Conservation (phyloP, 257 asterid genomes). For the Paraleonurus japonicus region DNA sequence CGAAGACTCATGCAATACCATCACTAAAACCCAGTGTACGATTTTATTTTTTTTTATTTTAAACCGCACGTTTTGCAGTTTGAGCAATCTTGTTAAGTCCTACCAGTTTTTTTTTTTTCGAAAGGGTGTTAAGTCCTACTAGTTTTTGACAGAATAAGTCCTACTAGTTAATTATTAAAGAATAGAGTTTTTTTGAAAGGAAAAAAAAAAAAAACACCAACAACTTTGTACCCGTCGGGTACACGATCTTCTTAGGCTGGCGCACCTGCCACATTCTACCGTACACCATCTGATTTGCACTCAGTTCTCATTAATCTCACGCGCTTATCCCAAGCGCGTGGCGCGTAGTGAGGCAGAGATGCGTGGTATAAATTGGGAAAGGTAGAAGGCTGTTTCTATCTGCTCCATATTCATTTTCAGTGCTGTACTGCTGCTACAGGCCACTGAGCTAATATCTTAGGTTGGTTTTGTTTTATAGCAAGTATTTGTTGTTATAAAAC, state of each 20-base stretch:
- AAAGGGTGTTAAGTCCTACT: too few species aligned
- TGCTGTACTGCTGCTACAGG: constrained; percentile 1
- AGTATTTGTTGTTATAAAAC: background rate
- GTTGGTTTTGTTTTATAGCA: background rate
- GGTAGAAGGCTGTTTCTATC: constrained; percentile 9
- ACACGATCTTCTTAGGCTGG: constrained; percentile 31
- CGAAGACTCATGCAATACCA: too few species aligned
- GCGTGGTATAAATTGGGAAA: background rate
- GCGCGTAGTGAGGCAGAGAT: background rate
- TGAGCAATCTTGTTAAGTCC: too few species aligned
- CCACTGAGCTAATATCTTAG: constrained; percentile 11
- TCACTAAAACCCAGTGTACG: too few species aligned
- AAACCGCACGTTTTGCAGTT: too few species aligned
- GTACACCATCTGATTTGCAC: constrained; percentile 25
- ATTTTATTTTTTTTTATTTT: too few species aligned
- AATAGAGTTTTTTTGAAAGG: too few species aligned
- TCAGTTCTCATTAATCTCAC: background rate
- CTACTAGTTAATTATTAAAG: too few species aligned
- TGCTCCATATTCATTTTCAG: constrained; percentile 14
- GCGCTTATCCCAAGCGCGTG: constrained; percentile 34
- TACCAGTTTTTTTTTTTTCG: too few species aligned
- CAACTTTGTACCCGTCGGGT: constrained; percentile 33
- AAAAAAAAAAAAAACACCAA: background rate
- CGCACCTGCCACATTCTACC: constrained; percentile 32
- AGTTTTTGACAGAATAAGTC: too few species aligned